Base-by-base conservation (phyloP, 495 filamentous ascomycete genomes). In the Chaetomium tenue region DNA sequence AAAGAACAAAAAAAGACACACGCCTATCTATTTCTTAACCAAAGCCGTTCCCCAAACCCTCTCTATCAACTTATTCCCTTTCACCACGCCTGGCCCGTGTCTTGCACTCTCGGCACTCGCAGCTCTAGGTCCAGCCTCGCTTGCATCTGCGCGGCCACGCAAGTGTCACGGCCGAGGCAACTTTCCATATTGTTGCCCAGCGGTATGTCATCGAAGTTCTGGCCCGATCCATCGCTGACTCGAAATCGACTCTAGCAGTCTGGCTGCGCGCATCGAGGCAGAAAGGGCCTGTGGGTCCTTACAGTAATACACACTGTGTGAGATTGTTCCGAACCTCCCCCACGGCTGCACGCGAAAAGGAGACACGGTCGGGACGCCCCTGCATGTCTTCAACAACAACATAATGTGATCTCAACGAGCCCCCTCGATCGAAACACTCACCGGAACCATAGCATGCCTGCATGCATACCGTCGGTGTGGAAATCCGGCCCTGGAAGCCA, bases 271-370 rank as follows among this genome's bases (percentile, higher is more conserved):
- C 48, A 11, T n/a, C 12, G 47, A 50, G 47, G 26, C 28, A 61
- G 15, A 39, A 61, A 20, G 60, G 9, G 13, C 26, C 30, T 61
- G 39, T 23, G 44, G 44, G 60, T 60, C 42, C 51, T 23, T 56
- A 70, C 68, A 55, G 65, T 72, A 42, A 12, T 44, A 28, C 47
- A 47, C 66, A 72, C 70, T 22, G 70, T 70, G 61, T 48, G 11
- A 18, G 28, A 44, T 11, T 59, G 67, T 68, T 65, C 64, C 66
- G 53, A 60, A 37, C 59, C 61, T 12, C 33, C 37, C 61, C 42
- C 61, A 55, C 56, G 60, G 23, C 48, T 61, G 66, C 63, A n/a
- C 52, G 57, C 63, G 25, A 61, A 68, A 61, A 54, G 59, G 55
- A 58, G 57, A 48, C 7, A 15, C 20, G 39, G 12, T 22, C 30